Base-by-base conservation (phyloP, 495 filamentous ascomycete genomes). In the Aspergillus sclerotioniger region DNA sequence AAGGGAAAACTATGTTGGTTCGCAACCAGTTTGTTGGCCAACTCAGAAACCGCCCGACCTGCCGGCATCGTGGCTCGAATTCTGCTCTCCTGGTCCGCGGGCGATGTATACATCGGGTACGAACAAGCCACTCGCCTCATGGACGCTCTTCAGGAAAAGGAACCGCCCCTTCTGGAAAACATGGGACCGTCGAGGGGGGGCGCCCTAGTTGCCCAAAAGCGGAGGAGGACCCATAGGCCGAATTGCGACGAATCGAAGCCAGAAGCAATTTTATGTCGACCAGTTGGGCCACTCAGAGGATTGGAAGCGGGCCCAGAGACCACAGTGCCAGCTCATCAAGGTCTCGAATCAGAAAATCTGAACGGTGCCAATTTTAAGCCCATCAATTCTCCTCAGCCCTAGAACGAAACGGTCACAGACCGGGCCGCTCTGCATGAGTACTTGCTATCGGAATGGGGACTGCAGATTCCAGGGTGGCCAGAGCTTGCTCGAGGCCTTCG, bases 391-490 rank as follows among this genome's bases (percentile, higher is more conserved):
- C 47, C 19, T 57, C 58, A 64, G 62, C 58, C 57, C 60, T 61
- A 53, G 53, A 60, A 37, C 45, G 28, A 62, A 63, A 60, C 54
- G 52, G 53, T 29, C 60, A 62, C 44, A 61, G 53, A 59, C 68
- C 64, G 67, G 71, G 73, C 71, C 68, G 71, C 70, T 65, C 54
- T 76, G 73, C 73, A 74, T 71, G 67, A 69, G 60, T 54, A 59
- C 53, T 53, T 58, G 57, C 59, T 31, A 49, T 50, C 25, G 32
- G 51, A 52, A 56, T 41, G 43, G 45, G 33, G n/a, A 28, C 56
- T 66, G 63, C 57, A 66, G 55, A 54, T 21, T 50, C 44, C 47
- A 59, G 35, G 25, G 43, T 43, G 55, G 58, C 58, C 39, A 59
- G 43, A 48, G 51, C 32, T 32, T 46, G n/a, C 25, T 61, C 41